Evolutionary conservation across 78 protist genomes (phyloP).

Genomic region (Protostelium mycophagum): DNA sequence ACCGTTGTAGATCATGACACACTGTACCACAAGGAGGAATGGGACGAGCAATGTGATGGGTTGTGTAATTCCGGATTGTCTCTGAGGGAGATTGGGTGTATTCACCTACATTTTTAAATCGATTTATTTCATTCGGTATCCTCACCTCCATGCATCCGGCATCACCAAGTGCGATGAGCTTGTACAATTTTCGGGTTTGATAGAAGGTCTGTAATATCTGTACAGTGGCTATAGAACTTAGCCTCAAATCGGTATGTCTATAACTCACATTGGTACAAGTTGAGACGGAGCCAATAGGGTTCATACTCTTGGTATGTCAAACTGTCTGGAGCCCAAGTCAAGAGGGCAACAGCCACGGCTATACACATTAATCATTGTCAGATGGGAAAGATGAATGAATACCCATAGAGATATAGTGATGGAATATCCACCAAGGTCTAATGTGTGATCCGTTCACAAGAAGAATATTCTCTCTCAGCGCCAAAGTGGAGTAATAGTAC

Average conservation of each 20-base stretch:
- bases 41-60: not conserved
- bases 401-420: conserved; percentile 68
- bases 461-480: conserved; percentile 62
- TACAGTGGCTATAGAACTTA: conserved; percentile 6
- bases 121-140: no score
- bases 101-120: no score
- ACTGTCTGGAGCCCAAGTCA: not conserved
- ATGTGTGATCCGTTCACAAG: conserved; percentile 56
- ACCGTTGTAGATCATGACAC: not conserved
- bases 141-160: conserved; percentile 60
- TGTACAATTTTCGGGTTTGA: conserved; percentile 57
- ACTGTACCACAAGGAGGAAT: not conserved
- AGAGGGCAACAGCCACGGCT: not conserved
- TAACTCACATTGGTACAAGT: not conserved
- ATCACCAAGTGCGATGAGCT: conserved; percentile 57
- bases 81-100: not conserved
- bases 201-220: conserved; percentile 54
- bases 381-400: conserved; percentile 5
- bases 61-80: not conserved
- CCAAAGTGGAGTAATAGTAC: conserved; percentile 61
- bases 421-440: conserved; percentile 68
- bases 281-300: not conserved
- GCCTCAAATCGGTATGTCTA: not conserved
- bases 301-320: not conserved
- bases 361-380: not conserved